Evolutionary conservation across 1,284 basidiomycete genomes (phyloP).

Genomic region (Singerocomus inundabilis): DNA sequence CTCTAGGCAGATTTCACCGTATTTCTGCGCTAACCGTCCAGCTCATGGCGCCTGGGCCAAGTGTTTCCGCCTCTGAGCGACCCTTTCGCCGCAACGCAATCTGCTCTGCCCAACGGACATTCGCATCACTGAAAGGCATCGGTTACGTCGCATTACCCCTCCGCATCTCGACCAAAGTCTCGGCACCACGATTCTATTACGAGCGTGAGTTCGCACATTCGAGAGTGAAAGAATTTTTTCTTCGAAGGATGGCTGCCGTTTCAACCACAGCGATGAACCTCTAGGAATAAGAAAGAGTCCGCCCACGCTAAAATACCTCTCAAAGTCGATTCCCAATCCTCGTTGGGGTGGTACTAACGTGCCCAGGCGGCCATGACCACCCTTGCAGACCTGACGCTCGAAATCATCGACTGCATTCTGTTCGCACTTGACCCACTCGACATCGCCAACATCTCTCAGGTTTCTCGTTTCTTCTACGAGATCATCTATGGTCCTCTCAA

Average conservation of each 20-base stretch:
- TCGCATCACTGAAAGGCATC: neutral
- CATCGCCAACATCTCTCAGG: conserved; percentile 48
- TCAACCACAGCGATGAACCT: conserved; percentile 11
- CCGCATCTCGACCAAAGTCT: neutral
- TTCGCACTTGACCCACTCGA: conserved; percentile 54
- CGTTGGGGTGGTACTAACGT: neutral
- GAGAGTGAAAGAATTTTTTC: conserved; percentile 32
- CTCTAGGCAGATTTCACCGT: neutral
- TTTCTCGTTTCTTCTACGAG: conserved; percentile 42
- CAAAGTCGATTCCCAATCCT: neutral
- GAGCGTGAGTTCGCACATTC: conserved; percentile 1
- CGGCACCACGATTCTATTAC: conserved; percentile 9
- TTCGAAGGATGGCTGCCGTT: conserved; percentile 19
- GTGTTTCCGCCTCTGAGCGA: neutral
- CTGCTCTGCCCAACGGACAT: neutral
- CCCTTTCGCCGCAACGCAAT: no score
- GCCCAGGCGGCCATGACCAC: conserved; percentile 4
- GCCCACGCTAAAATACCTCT: neutral
- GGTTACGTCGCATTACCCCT: conserved; percentile 4
- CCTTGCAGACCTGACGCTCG: conserved; percentile 46
- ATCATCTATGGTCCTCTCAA: conserved; percentile 47
- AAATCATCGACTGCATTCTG: conserved; percentile 56
- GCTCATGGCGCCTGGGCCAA: conserved; percentile 3
- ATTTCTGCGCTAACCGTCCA: no score
- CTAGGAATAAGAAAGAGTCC: conserved; percentile 4